phyloP scores from a whole-genome alignment of 225 moss, liverwort and hornwort genomes.

The Pseudoscleropodium purum region DNA sequence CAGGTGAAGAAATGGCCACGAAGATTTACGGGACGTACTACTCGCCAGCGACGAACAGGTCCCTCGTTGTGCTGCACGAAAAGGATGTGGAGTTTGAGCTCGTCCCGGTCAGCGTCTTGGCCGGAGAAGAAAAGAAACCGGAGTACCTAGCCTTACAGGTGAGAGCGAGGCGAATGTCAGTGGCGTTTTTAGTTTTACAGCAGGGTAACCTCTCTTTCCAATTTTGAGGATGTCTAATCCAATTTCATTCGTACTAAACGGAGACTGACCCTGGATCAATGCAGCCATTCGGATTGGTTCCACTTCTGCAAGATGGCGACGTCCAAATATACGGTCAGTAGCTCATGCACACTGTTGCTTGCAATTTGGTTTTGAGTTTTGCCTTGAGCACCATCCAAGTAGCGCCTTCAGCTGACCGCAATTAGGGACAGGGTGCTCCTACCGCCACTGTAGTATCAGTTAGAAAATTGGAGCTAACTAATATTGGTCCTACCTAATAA shows the following conservation, averaged over 20 bases:
- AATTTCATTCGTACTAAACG: background rate
- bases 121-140: slow-evolving; percentile 11
- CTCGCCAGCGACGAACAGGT: slow-evolving; percentile 4
- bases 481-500: background rate
- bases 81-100: slow-evolving; percentile 28
- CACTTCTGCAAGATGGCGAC: slow-evolving; percentile 33
- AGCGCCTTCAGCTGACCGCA: background rate
- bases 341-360: background rate
- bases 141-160: slow-evolving; percentile 20
- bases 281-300: slow-evolving; percentile 42
- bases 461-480: background rate
- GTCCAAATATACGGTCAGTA: slow-evolving; percentile 29
- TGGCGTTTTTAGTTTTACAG: background rate
- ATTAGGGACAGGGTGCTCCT: background rate
- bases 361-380: background rate
- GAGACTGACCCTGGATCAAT: background rate
- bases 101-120: background rate
- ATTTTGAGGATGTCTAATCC: background rate
- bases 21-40: slow-evolving; percentile 32
- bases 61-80: slow-evolving; percentile 17
- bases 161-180: background rate
- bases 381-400: background rate
- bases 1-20: slow-evolving; percentile 12
- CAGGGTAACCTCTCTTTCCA: background rate
- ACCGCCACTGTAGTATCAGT: too few species aligned